Percentiles rank a stretch among this genome's conserved stretches.
Evolutionary conservation across 129 eudicot genomes (phyloP).

Genomic region (Helianthus tuberosus): DNA sequence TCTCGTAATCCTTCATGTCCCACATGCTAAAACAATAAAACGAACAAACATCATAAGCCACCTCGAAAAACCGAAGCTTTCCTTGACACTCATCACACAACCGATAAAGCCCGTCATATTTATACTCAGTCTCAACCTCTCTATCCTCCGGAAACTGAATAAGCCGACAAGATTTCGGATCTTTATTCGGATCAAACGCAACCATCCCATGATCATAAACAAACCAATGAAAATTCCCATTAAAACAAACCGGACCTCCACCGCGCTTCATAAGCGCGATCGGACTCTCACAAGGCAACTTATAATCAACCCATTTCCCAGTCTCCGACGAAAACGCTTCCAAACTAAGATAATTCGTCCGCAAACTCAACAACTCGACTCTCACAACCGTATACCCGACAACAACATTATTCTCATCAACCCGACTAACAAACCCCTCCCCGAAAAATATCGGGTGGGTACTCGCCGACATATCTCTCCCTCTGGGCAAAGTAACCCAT

Average conservation of each 20-base stretch:
- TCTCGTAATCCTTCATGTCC: constrained; percentile 46
- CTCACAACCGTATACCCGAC: constrained; percentile 46
- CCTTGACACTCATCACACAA: constrained; percentile 50
- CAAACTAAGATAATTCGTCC: constrained; percentile 30
- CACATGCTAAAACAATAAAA: constrained; percentile 52
- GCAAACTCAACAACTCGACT: constrained; percentile 32
- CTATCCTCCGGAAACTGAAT: constrained; percentile 41
- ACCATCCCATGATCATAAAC: constrained; percentile 54
- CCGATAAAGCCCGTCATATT: constrained; percentile 47
- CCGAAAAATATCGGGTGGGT: constrained; percentile 48
- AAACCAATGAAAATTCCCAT: constrained; percentile 52
- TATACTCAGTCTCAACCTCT: constrained; percentile 33
- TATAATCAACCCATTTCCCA: constrained; percentile 45
- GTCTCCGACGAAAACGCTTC: constrained; percentile 50
- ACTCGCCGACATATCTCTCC: constrained; percentile 28
- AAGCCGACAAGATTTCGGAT: constrained; percentile 33
- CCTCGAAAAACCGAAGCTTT: constrained; percentile 43
- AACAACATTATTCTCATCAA: constrained; percentile 41
- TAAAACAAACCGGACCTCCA: constrained; percentile 44
- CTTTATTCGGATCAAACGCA: constrained; percentile 48
- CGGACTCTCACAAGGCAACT: constrained; percentile 29
- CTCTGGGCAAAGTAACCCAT: constrained; percentile 50
- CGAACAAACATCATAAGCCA: constrained; percentile 29
- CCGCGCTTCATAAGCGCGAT: constrained; percentile 49
- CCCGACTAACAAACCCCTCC: constrained; percentile 48